phyloP scores from a whole-genome alignment of 2,329 filamentous ascomycete genomes.

The Pseudocercospora macadamiae region DNA sequence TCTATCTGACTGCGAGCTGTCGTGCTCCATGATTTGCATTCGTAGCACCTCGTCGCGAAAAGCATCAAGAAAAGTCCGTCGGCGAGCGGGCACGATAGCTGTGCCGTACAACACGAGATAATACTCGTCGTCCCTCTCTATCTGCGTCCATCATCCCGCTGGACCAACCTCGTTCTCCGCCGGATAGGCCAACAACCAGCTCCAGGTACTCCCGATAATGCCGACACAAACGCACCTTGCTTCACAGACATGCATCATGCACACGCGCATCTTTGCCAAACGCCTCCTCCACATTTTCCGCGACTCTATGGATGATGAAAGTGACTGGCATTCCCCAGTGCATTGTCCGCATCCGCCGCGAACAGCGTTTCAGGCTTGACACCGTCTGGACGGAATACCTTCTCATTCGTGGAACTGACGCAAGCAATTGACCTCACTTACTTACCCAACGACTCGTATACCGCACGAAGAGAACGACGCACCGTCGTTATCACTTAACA shows the following conservation, averaged over 20 bases:
- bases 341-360: not conserved
- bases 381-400: not conserved
- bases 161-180: not conserved
- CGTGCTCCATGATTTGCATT: conserved; percentile 13
- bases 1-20: not conserved
- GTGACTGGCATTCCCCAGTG: conserved; percentile 1
- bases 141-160: not conserved
- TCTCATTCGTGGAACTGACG: conserved; percentile 5
- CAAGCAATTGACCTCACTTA: not conserved
- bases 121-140: not conserved
- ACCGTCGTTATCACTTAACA: too few relatives aligned
- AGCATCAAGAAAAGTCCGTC: conserved; percentile 14
- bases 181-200: conserved; percentile 5
- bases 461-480: too few relatives aligned
- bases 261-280: not conserved
- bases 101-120: not conserved
- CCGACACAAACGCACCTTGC: not conserved
- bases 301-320: not conserved
- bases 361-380: conserved; percentile 1
- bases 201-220: not conserved
- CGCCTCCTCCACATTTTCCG: not conserved
- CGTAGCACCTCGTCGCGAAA: conserved; percentile 15
- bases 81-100: not conserved
- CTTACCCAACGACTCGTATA: not conserved
- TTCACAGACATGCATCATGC: not conserved